Evolutionary conservation across 345 rosid species (phyloP).

Genomic region (Moricandia arvensis): DNA sequence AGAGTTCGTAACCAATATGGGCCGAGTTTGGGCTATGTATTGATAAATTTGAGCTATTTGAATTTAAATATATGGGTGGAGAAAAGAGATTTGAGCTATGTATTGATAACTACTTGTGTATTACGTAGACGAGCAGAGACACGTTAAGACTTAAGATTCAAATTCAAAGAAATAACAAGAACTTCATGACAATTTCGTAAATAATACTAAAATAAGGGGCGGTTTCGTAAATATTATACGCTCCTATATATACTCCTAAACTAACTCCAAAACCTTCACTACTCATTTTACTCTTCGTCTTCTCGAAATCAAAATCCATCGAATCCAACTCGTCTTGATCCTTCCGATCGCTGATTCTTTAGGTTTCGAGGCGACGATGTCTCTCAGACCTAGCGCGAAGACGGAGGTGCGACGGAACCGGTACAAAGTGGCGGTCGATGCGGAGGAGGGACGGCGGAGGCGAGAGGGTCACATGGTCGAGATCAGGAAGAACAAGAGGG

Average conservation of each 20-base stretch:
- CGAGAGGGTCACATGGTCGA: conserved; percentile 84
- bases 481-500: conserved; percentile 79
- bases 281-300: not conserved
- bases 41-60: not conserved
- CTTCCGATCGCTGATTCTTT: conserved; percentile 21
- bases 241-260: conserved; percentile 7
- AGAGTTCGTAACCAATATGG: not conserved
- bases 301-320: not conserved
- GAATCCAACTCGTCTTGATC: not conserved
- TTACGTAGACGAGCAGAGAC: conserved; percentile 16
- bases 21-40: not conserved
- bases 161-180: conserved; percentile 13
- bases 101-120: conserved; percentile 6
- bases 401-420: conserved; percentile 61
- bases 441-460: conserved; percentile 78
- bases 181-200: not conserved
- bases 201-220: not conserved
- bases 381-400: conserved; percentile 68
- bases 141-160: conserved; percentile 39
- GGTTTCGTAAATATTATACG: not conserved
- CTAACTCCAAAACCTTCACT: conserved; percentile 13
- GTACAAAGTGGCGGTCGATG: conserved; percentile 73
- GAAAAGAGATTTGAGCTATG: too few relatives aligned
- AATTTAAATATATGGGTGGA: not conserved
- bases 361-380: conserved; percentile 41